phyloP scores from a whole-genome alignment of 2,329 filamentous ascomycete species.

The Paecilomyces dactylethromorphus region DNA sequence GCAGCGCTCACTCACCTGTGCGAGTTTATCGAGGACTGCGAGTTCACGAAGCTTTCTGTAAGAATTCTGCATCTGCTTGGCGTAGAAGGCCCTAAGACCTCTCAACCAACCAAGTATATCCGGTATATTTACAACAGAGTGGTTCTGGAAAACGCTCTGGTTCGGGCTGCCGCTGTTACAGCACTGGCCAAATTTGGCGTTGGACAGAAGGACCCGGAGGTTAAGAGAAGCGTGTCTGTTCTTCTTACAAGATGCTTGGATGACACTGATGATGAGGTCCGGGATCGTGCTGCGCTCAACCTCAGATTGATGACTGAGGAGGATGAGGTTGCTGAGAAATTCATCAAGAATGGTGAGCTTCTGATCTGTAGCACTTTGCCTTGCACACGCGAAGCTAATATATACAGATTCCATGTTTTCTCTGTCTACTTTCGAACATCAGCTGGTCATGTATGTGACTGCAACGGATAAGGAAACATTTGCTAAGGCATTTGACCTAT shows the following conservation, averaged over 20 bases:
- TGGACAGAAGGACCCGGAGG: conserved; percentile 89
- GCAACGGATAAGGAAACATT: conserved; percentile 85
- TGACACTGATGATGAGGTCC: conserved; percentile 94
- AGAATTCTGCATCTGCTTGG: conserved; percentile 91
- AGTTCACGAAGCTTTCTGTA: conserved; percentile 96
- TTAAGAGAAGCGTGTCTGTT: conserved; percentile 92
- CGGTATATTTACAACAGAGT: conserved; percentile 99
- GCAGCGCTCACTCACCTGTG: conserved; percentile 84
- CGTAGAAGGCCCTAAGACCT: conserved; percentile 88
- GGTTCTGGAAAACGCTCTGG: conserved; percentile 92
- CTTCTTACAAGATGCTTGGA: conserved; percentile 89
- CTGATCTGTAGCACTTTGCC: not conserved
- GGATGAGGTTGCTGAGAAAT: conserved; percentile 74
- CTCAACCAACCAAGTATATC: conserved; percentile 96
- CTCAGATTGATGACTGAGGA: conserved; percentile 87
- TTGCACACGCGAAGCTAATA: conserved; percentile 12
- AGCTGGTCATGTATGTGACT: conserved; percentile 95
- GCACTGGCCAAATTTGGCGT: conserved; percentile 96
- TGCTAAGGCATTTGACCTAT: conserved; percentile 78
- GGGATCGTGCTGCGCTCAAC: conserved; percentile 90
- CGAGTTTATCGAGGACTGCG: conserved; percentile 99
- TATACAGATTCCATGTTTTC: conserved; percentile 83
- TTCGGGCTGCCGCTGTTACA: conserved; percentile 89
- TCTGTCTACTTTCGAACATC: conserved; percentile 89
- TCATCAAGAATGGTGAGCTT: conserved; percentile 80